Base-by-base conservation (phyloP, 2,329 filamentous ascomycete species). In the Sporothrix brunneoviolacea region DNA sequence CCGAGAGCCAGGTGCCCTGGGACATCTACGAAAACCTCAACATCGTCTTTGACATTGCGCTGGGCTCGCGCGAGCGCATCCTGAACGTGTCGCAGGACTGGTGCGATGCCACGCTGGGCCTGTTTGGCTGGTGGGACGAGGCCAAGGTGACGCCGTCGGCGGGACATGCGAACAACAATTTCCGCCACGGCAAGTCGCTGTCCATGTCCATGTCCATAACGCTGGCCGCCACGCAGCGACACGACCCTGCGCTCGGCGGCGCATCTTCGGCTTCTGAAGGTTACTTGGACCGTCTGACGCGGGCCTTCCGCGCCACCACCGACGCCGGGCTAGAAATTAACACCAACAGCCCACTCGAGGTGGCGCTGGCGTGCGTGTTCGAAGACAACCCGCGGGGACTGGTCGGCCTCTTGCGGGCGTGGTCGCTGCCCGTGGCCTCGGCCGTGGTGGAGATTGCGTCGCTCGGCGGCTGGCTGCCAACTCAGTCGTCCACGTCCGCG, bases 61-160 rank as follows among this genome's bases (percentile, higher is more conserved):
- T 93, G 4, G 91, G 91, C 32, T 80, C 86, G 56, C 75, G 82
- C 9, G 79, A 84, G 32, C 83, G 89, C 18, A 88, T 96, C 47
- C 72, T 94, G 54, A 79, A 83, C 41, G 80, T 83, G 39, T 81
- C 90, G 1, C 83, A 91, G 61, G 91, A 96, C 66, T 97, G 91
- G 91, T 82, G 91, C 46, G 91, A 97, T 70, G 91, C 89, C 0
- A 86, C 84, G 0, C 70, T 96, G 53, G 87, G 84, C 2, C 71
- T 97, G 44, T 83, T 91, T 28, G 83, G 86, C 6, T 97, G 91
- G 91, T 95, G 91, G 90, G 85, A 95, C 62, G 88, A 93, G 54
- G 33, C 46, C 15, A 47, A 45, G 46, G 44, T 24, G 42, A 27
- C 22, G 22, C 35, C 35, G 79, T 80, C n/a, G 79, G 82, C 53